phyloP scores from a whole-genome alignment of 2,329 filamentous ascomycete species.

The Chalaropsis thielavioides region DNA sequence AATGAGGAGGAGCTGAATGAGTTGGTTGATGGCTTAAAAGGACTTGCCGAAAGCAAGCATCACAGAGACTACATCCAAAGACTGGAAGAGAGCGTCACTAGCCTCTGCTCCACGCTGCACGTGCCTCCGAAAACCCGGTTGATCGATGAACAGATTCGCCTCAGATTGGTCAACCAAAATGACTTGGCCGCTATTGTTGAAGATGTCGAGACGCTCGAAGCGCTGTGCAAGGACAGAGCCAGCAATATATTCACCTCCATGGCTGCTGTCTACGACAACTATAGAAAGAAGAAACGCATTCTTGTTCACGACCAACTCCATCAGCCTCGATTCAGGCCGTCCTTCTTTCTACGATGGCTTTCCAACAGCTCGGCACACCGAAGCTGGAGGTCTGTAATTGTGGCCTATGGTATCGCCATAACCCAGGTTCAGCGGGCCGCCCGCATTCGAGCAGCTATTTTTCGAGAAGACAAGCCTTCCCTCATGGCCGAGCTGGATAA shows the following conservation, averaged over 20 bases:
- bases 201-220: not conserved
- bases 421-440: conserved; percentile 29
- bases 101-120: not conserved
- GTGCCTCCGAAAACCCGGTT: not conserved
- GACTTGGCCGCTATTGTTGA: not conserved
- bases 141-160: not conserved
- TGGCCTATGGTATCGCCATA: conserved; percentile 29
- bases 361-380: conserved; percentile 22
- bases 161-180: not conserved
- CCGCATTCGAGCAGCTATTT: conserved; percentile 25
- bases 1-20: not conserved
- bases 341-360: conserved; percentile 27
- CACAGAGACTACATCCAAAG: conserved; percentile 6
- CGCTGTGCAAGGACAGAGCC: not conserved
- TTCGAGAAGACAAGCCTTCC: conserved; percentile 19
- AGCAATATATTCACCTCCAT: not conserved
- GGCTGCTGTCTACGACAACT: not conserved
- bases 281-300: not conserved
- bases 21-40: not conserved
- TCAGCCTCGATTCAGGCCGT: conserved; percentile 19
- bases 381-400: conserved; percentile 26
- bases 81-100: not conserved
- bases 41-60: not conserved
- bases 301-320: not conserved
- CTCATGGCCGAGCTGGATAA: conserved; percentile 34